Evolutionary conservation across 2,329 filamentous ascomycete species (phyloP), one percentile per base, ranked within the genome.

Genomic region (Aspergillus sp.): DNA sequence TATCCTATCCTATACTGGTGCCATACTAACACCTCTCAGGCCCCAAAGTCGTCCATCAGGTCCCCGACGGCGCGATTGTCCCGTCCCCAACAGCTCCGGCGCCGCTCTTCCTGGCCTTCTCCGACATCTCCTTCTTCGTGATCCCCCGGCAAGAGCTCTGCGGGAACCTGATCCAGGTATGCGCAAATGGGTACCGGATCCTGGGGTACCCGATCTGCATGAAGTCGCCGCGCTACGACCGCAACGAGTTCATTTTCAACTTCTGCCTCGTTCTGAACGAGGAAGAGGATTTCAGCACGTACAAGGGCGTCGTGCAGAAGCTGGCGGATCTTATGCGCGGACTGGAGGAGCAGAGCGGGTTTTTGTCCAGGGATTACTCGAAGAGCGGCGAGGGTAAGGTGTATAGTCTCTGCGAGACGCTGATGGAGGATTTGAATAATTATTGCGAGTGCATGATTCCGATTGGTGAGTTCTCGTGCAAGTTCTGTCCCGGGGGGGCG

Each of bases 371-470:
- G 32, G 64, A 67, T 30, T 57, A 57, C 10, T 60, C 64, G 20
- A 60, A 61, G 22, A 60, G 65, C 8, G 58, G 62, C 10, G 63
- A 68, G 45, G 53, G 71, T 35, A 63, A 70, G 55, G 71, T 71
- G 31, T 80, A 66, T 64, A 84, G 58, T 67, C 74, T 80, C 3
- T 93, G 94, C 51, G 83, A 89, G 65, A 85, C 82, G 45, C 63
- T 98, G 44, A 71, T 96, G 46, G 86, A 95, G 61, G 88, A 98
- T 55, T 56, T 98, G 46, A 95, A 96, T 54, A 93, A 93, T 49
- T 98, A 95, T 53, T 88, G 85, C 53, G 91, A 98, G 65, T 94
- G 88, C 69, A 94, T 94, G 88, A 94, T 95, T 51, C 88, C 88
- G 0, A 89, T 95, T 42, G 84, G 84, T 88, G 64, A 67, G 11